phyloP scores from a whole-genome alignment of 2,329 filamentous ascomycete genomes.

The Ophiocordyceps camponoti-floridani region DNA sequence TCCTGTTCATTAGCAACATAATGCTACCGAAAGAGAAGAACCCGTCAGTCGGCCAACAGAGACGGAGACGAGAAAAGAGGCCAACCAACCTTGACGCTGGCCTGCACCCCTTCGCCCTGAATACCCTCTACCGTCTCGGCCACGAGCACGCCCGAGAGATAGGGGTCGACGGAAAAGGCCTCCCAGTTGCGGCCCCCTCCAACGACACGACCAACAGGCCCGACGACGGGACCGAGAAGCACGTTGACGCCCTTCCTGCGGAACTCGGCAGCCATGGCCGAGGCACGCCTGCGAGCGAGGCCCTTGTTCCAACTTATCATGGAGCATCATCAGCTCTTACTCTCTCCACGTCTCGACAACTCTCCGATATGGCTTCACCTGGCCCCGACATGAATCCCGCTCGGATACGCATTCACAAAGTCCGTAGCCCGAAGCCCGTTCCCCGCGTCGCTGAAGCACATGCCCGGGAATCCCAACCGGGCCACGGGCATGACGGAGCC shows the following conservation, averaged over 20 bases:
- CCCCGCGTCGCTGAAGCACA: slow-evolving; percentile 26
- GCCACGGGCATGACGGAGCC: slow-evolving; percentile 23
- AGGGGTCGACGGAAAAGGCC: slow-evolving; percentile 51
- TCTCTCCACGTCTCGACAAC: too few species aligned
- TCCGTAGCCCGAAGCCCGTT: slow-evolving; percentile 24
- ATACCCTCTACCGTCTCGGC: slow-evolving; percentile 57
- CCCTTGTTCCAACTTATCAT: slow-evolving; percentile 28
- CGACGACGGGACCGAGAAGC: slow-evolving; percentile 52
- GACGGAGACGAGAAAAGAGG: not conserved
- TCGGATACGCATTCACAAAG: slow-evolving; percentile 22
- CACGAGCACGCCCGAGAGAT: slow-evolving; percentile 58
- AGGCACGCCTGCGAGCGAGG: slow-evolving; percentile 30
- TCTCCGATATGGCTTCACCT: slow-evolving; percentile 11
- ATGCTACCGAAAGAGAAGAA: slow-evolving; percentile 12
- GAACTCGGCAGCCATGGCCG: slow-evolving; percentile 38
- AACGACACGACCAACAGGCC: slow-evolving; percentile 54
- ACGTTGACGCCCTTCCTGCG: slow-evolving; percentile 44
- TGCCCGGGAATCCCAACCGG: slow-evolving; percentile 22
- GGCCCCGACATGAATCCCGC: slow-evolving; percentile 21
- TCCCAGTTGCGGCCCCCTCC: slow-evolving; percentile 62
- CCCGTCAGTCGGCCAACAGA: not conserved
- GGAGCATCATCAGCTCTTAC: not conserved
- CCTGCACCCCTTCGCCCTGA: slow-evolving; percentile 37
- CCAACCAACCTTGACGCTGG: slow-evolving; percentile 24
- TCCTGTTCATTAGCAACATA: slow-evolving; percentile 38